Conservation (phyloP, 345 rosid species). For the Aquilaria malaccensis region DNA sequence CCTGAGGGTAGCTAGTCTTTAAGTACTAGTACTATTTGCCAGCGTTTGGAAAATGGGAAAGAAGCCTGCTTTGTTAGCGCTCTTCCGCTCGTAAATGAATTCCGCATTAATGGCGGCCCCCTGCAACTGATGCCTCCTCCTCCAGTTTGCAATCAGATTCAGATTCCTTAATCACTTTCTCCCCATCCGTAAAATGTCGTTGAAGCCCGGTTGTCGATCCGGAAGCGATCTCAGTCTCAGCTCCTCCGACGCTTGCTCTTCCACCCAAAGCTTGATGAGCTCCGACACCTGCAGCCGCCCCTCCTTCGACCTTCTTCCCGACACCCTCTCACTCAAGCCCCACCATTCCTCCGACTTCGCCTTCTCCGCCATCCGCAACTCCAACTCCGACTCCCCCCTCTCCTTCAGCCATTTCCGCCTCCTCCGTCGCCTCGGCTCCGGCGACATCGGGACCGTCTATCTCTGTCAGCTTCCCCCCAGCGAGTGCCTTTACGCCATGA, state of each 20-base stretch:
- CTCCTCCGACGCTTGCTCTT: slow-evolving; percentile 17
- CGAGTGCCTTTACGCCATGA: slow-evolving; percentile 66
- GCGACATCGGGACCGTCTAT: slow-evolving; percentile 88
- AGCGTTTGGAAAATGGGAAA: too few relatives aligned
- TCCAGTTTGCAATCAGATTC: too few relatives aligned
- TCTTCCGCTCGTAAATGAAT: too few relatives aligned
- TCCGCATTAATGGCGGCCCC: too few relatives aligned
- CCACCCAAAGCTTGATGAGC: slow-evolving; percentile 54
- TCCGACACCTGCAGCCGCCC: slow-evolving; percentile 37
- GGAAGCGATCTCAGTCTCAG: too few relatives aligned
- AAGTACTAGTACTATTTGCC: too few relatives aligned
- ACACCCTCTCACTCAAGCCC: slow-evolving; percentile 46
- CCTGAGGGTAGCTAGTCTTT: too few relatives aligned
- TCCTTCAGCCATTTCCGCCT: slow-evolving; percentile 71
- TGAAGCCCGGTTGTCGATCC: too few relatives aligned
- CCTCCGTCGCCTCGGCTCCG: slow-evolving; percentile 68
- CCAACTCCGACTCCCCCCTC: slow-evolving; percentile 22
- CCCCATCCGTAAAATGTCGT: too few relatives aligned
- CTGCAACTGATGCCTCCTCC: too few relatives aligned
- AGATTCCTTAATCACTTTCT: too few relatives aligned
- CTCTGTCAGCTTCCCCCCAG: slow-evolving; percentile 53
- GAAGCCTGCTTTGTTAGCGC: too few relatives aligned
- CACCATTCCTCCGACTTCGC: slow-evolving; percentile 84
- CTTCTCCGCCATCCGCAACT: slow-evolving; percentile 43
- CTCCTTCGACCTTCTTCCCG: slow-evolving; percentile 63